Evolutionary conservation across 495 filamentous ascomycete species (phyloP).

Genomic region (Penicillium arizonense): DNA sequence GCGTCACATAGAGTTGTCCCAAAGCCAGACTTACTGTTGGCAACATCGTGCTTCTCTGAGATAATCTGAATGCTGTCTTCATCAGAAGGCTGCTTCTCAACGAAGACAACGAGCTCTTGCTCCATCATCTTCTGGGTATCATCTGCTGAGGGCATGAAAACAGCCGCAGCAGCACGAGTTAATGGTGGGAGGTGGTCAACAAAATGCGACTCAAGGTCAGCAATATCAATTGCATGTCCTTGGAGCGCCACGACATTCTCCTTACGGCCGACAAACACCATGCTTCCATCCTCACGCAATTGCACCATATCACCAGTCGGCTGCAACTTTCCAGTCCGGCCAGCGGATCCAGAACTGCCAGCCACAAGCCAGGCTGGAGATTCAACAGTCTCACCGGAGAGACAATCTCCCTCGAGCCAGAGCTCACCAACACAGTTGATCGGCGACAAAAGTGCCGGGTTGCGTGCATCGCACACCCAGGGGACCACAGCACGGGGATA

Average conservation of each 20-base stretch:
- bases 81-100: conserved; percentile 23
- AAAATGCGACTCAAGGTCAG: conserved; percentile 31
- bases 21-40: neutral
- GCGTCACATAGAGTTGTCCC: conserved; percentile 14
- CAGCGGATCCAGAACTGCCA: conserved; percentile 26
- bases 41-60: conserved; percentile 16
- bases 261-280: conserved; percentile 32
- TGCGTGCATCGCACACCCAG: conserved; percentile 36
- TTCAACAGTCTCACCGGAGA: conserved; percentile 22
- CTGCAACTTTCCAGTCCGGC: conserved; percentile 27
- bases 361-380: conserved; percentile 34
- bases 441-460: conserved; percentile 27
- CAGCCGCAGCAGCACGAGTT: conserved; percentile 24
- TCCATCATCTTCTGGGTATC: conserved; percentile 3
- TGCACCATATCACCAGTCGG: conserved; percentile 35
- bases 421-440: conserved; percentile 36
- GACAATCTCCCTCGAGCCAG: conserved; percentile 27
- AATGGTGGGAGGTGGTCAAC: conserved; percentile 23
- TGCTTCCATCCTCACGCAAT: conserved; percentile 25
- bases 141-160: conserved; percentile 17
- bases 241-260: conserved; percentile 28
- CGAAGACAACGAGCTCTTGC: conserved; percentile 26
- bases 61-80: conserved; percentile 24
- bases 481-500: conserved; percentile 30
- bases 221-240: conserved; percentile 35